Percentiles rank a stretch among this genome's conserved stretches.
phyloP scores from a whole-genome alignment of 768 basidiomycete genomes.

The Calocybe cyanea region DNA sequence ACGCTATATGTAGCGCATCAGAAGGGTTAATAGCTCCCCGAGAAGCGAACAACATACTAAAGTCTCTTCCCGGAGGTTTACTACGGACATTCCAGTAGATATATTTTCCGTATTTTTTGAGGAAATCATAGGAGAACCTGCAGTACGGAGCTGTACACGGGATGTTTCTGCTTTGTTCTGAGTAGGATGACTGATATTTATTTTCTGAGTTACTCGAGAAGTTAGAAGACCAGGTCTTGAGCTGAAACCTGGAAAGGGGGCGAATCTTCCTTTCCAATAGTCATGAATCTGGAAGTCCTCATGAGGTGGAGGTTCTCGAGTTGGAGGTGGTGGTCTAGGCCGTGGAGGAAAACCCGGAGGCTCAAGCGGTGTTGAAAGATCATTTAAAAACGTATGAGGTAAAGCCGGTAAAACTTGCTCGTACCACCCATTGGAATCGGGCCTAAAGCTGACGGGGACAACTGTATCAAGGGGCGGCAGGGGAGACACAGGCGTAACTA shows the following conservation, averaged over 20 bases:
- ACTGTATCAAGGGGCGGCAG: not conserved
- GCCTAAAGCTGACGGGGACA: constrained; percentile 1
- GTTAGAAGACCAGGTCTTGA: constrained; percentile 31
- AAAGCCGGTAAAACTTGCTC: not conserved
- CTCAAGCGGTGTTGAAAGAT: not conserved
- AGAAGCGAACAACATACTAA: not conserved
- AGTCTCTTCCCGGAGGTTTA: constrained; percentile 10
- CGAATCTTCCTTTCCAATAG: constrained; percentile 39
- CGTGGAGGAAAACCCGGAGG: constrained; percentile 1
- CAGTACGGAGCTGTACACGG: constrained; percentile 15
- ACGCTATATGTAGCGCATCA: not conserved
- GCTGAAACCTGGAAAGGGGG: constrained; percentile 37
- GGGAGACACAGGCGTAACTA: not conserved
- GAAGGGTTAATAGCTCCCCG: not conserved
- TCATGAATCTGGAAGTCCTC: constrained; percentile 23
- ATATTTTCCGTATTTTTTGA: constrained; percentile 3
- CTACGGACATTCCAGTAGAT: constrained; percentile 5
- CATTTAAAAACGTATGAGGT: not conserved
- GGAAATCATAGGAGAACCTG: constrained; percentile 15
- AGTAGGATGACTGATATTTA: constrained; percentile 16
- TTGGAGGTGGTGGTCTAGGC: not conserved
- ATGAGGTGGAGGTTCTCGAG: not conserved
- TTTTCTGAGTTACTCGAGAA: constrained; percentile 15
- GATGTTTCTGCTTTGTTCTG: constrained; percentile 8
- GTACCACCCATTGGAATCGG: constrained; percentile 17